phyloP scores from a whole-genome alignment of 176 grass and related monocot species.

The Bothriochloa decipiens region DNA sequence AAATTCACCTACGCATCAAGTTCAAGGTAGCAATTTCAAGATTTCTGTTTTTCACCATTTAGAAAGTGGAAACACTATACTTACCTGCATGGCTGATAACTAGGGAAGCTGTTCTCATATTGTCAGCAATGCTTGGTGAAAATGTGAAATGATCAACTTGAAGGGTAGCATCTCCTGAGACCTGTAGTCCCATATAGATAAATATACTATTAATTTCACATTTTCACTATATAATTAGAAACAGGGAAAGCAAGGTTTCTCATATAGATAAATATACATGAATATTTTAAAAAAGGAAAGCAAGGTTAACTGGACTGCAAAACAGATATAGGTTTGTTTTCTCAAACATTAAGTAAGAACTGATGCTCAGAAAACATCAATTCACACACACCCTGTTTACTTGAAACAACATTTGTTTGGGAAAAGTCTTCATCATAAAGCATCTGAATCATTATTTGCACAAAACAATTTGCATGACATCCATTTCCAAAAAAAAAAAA shows the following conservation, averaged over 20 bases:
- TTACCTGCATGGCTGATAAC: conserved; percentile 88
- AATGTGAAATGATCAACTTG: conserved; percentile 86
- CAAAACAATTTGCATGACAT: background rate
- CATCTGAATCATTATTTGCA: background rate
- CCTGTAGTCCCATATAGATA: conserved; percentile 47
- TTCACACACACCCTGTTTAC: background rate
- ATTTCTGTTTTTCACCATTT: background rate
- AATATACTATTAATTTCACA: background rate
- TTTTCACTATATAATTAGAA: background rate
- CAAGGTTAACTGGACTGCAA: background rate
- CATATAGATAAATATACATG: background rate
- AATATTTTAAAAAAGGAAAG: background rate
- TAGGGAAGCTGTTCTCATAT: conserved; percentile 68
- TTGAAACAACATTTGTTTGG: background rate
- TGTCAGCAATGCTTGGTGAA: conserved; percentile 77
- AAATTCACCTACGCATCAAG: no score
- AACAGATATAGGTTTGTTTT: conserved; percentile 1
- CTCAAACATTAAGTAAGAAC: background rate
- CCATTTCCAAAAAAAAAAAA: background rate
- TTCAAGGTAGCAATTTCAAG: background rate
- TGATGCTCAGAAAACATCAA: background rate
- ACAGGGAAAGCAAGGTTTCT: no score
- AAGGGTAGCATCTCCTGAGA: conserved; percentile 50
- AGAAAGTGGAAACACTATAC: background rate
- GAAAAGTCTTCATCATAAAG: background rate